phyloP scores from a whole-genome alignment of 2,329 filamentous ascomycete genomes.

The Aspergillus niger region DNA sequence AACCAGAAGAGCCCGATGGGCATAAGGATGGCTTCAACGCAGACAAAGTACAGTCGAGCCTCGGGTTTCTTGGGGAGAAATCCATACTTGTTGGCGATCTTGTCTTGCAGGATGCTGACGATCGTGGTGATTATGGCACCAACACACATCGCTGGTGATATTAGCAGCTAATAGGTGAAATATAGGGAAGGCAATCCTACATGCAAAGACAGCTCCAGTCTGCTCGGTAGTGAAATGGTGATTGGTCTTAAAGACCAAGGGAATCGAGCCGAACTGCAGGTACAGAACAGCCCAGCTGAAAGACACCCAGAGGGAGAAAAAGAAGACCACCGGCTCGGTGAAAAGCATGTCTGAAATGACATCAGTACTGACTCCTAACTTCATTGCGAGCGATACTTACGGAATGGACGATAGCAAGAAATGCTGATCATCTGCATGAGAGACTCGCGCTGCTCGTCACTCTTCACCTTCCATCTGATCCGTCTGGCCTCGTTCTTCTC shows the following conservation, averaged over 20 bases:
- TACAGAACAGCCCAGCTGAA: slow-evolving; percentile 92
- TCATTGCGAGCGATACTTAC: slow-evolving; percentile 34
- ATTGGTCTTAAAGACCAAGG: slow-evolving; percentile 70
- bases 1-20: slow-evolving; percentile 82
- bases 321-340: slow-evolving; percentile 64
- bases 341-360: slow-evolving; percentile 53
- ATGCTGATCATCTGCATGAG: slow-evolving; percentile 70
- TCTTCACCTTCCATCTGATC: slow-evolving; percentile 77
- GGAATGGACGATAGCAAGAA: slow-evolving; percentile 76
- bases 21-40: slow-evolving; percentile 71
- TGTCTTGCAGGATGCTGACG: slow-evolving; percentile 72
- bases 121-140: slow-evolving; percentile 67
- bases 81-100: slow-evolving; percentile 58
- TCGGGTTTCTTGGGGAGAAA: slow-evolving; percentile 62
- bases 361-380: too few relatives aligned
- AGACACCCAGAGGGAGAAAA: slow-evolving; percentile 85
- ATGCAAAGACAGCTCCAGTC: slow-evolving; percentile 69
- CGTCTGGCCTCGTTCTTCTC: slow-evolving; percentile 48
- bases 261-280: slow-evolving; percentile 77
- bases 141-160: slow-evolving; percentile 62
- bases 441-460: slow-evolving; percentile 73
- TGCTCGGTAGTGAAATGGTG: slow-evolving; percentile 69
- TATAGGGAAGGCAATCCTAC: slow-evolving; percentile 26
- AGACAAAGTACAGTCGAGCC: slow-evolving; percentile 79
- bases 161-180: background rate